These are phyloP conservation scores for Candida sanyaensis DNA, from an alignment of 1,139 yeast species.

Conservation along the genomic window DNA sequence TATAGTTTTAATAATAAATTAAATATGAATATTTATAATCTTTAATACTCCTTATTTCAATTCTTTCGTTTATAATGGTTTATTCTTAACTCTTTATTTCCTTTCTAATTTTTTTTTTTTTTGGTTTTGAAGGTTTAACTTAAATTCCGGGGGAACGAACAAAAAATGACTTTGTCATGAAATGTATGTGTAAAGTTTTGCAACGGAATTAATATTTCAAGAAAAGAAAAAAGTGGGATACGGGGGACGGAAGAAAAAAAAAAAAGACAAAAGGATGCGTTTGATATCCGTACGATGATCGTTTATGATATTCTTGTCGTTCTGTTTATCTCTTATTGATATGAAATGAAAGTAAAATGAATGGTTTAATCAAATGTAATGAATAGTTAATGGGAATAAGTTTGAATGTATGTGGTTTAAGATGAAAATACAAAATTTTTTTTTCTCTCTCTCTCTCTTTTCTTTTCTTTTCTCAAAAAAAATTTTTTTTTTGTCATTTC, in stretches of 20 bases:
- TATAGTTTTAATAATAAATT: too few species aligned
- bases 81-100: too few species aligned
- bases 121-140: neutral
- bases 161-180: neutral
- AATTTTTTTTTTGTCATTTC: too few species aligned
- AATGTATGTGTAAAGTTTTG: neutral
- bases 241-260: too few species aligned
- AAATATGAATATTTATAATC: too few species aligned
- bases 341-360: too few species aligned
- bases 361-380: neutral
- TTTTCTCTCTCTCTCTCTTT: neutral
- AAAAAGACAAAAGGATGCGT: neutral
- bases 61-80: too few species aligned
- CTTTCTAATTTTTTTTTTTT: neutral
- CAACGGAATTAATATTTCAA: too few species aligned
- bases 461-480: neutral
- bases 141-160: conserved; percentile 1
- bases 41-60: too few species aligned
- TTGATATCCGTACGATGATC: neutral
- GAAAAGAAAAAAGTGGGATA: too few species aligned
- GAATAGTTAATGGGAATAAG: neutral
- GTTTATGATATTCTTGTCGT: neutral
- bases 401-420: neutral
- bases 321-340: too few species aligned
- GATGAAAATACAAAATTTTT: neutral